Evolutionary conservation across 768 basidiomycete species (phyloP).

Genomic region (Kwoniella dendrophila): DNA sequence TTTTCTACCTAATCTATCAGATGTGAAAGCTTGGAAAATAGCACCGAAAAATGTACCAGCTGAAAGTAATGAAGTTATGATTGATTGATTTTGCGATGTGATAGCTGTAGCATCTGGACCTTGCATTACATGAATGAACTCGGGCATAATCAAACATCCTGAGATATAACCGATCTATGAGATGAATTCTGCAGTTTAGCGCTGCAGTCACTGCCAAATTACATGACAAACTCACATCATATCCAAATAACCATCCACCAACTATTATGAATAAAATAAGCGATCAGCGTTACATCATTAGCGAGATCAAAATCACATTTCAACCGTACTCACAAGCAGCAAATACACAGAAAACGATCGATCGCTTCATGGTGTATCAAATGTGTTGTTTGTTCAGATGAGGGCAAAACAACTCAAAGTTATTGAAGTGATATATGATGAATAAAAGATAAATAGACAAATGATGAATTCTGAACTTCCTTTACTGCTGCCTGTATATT

Average conservation of each 20-base stretch:
- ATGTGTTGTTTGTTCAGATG: too few species aligned
- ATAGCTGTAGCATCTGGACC: constrained; percentile 60
- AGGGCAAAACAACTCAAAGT: too few species aligned
- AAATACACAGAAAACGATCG: constrained; percentile 22
- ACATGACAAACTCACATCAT: constrained; percentile 17
- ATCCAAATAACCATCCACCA: constrained; percentile 28
- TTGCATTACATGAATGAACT: constrained; percentile 73
- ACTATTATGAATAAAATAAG: constrained; percentile 6
- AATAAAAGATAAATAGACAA: too few species aligned
- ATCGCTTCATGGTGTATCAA: constrained; percentile 12
- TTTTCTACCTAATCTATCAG: constrained; percentile 70
- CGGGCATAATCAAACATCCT: constrained; percentile 79
- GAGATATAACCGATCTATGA: constrained; percentile 46
- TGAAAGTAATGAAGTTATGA: constrained; percentile 76
- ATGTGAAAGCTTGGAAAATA: constrained; percentile 61
- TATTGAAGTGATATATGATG: too few species aligned
- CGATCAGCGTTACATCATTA: background rate
- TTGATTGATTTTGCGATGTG: constrained; percentile 68
- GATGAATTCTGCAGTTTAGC: background rate
- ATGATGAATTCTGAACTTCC: too few species aligned
- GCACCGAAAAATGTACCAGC: constrained; percentile 61
- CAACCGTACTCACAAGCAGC: constrained; percentile 18
- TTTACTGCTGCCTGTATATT: too few species aligned
- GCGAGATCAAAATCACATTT: background rate
- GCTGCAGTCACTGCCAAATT: background rate